Evolutionary conservation across 805 yeast genomes (phyloP).

Genomic region (Yarrowia sp.): DNA sequence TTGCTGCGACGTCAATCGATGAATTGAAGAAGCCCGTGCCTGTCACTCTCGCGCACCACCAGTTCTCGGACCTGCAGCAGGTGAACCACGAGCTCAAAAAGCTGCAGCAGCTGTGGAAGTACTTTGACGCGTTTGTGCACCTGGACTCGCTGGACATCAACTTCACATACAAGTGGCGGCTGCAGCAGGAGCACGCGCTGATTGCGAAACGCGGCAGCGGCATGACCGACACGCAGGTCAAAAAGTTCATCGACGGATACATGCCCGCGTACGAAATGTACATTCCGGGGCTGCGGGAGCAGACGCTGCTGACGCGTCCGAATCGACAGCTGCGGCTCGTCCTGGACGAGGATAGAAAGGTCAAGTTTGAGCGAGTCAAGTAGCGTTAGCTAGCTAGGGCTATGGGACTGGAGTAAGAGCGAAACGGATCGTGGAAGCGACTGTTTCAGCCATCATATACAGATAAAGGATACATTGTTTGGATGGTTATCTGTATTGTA

Average conservation of each 20-base stretch:
- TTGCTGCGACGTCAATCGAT: background rate
- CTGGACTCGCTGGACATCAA: slow-evolving; percentile 57
- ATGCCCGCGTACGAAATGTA: slow-evolving; percentile 82
- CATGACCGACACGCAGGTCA: slow-evolving; percentile 74
- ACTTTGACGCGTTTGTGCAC: slow-evolving; percentile 59
- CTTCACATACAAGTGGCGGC: slow-evolving; percentile 76
- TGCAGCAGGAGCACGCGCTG: slow-evolving; percentile 65
- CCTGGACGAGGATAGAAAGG: slow-evolving; percentile 28
- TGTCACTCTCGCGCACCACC: slow-evolving; percentile 37
- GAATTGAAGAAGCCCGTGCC: slow-evolving; percentile 30
- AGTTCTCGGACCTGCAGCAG: slow-evolving; percentile 36
- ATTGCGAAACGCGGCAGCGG: slow-evolving; percentile 59
- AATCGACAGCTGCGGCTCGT: slow-evolving; percentile 25
- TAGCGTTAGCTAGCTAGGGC: background rate
- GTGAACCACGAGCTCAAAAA: slow-evolving; percentile 53
- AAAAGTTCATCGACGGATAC: slow-evolving; percentile 70
- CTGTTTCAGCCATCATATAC: background rate
- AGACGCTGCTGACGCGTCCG: slow-evolving; percentile 17
- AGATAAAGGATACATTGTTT: background rate
- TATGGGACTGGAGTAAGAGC: background rate
- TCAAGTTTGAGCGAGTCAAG: slow-evolving; percentile 8
- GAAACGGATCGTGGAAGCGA: background rate
- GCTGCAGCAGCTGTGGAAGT: slow-evolving; percentile 56
- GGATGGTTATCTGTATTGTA: too few relatives aligned
- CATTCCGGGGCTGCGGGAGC: slow-evolving; percentile 29